A percentile compares a stretch with the other conserved stretches of the same genome.
These are phyloP conservation scores for Colletotrichum phormii DNA, from an alignment of 2,329 filamentous ascomycete genomes.

Conservation along the genomic window DNA sequence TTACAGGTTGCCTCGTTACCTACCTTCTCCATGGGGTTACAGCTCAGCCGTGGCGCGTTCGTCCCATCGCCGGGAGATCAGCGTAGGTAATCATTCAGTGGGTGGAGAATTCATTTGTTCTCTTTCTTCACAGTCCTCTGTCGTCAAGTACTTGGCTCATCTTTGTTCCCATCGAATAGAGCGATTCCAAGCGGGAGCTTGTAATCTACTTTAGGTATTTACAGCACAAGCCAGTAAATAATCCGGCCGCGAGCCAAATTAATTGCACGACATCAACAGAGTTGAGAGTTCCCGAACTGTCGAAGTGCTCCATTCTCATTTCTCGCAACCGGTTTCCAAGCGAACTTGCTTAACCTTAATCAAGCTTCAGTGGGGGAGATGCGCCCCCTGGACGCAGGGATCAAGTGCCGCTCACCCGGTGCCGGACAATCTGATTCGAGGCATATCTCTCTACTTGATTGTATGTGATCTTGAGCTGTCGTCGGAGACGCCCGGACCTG, in stretches of 20 bases:
- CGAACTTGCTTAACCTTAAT: not conserved
- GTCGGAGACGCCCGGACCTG: not conserved
- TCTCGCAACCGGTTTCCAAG: not conserved
- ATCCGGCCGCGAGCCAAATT: not conserved
- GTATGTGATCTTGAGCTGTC: not conserved
- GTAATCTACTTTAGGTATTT: not conserved
- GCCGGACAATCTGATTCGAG: not conserved
- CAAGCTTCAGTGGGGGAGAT: not conserved
- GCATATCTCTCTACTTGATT: not conserved
- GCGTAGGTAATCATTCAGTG: not conserved
- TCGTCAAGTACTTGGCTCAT: too few relatives aligned
- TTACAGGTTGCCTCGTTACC: constrained; percentile 9
- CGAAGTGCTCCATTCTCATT: not conserved
- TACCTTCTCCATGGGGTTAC: constrained; percentile 28
- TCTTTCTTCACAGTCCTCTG: not conserved
- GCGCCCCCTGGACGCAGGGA: not conserved
- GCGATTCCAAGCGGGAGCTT: too few relatives aligned
- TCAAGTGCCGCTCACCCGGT: constrained; percentile 8
- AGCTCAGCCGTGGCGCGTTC: constrained; percentile 8
- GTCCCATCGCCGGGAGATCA: constrained; percentile 1
- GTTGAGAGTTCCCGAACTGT: not conserved
- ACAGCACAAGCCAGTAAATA: not conserved
- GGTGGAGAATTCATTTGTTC: not conserved
- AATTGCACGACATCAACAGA: not conserved
- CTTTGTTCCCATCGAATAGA: too few relatives aligned